These are phyloP conservation scores for Chrysosporium queenslandicum DNA, from an alignment of 2,329 filamentous ascomycete species.

Conservation along the genomic window DNA sequence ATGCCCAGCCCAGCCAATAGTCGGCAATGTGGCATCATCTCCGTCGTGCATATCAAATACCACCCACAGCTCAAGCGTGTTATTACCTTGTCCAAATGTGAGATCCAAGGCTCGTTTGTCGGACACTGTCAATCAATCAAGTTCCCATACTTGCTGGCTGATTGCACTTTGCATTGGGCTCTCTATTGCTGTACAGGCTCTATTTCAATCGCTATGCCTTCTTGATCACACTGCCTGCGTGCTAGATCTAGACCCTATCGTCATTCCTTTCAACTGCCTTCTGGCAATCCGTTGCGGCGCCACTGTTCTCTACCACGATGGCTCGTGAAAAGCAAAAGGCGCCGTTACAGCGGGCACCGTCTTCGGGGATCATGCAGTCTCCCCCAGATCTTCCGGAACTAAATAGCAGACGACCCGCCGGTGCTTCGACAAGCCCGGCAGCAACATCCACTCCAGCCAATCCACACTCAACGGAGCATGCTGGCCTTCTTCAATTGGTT, in stretches of 20 bases:
- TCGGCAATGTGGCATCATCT: no score
- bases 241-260: not conserved
- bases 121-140: no score
- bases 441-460: conserved; percentile 18
- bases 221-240: not conserved
- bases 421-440: conserved; percentile 19
- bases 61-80: no score
- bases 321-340: conserved; percentile 60
- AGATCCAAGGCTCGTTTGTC: no score
- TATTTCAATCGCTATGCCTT: no score
- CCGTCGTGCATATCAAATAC: no score
- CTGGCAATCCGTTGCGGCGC: not conserved
- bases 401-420: conserved; percentile 26
- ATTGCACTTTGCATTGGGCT: no score
- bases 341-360: conserved; percentile 55
- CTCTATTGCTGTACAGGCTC: no score
- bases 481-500: conserved; percentile 63
- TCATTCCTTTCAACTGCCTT: not conserved
- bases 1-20: no score
- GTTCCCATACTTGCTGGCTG: no score
- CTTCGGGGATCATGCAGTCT: conserved; percentile 52
- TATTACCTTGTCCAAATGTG: no score
- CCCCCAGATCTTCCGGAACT: conserved; percentile 26
- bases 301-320: conserved; percentile 40
- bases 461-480: conserved; percentile 28